phyloP scores from a whole-genome alignment of 164 flowering plant genomes.

The Sextonia rubra region DNA sequence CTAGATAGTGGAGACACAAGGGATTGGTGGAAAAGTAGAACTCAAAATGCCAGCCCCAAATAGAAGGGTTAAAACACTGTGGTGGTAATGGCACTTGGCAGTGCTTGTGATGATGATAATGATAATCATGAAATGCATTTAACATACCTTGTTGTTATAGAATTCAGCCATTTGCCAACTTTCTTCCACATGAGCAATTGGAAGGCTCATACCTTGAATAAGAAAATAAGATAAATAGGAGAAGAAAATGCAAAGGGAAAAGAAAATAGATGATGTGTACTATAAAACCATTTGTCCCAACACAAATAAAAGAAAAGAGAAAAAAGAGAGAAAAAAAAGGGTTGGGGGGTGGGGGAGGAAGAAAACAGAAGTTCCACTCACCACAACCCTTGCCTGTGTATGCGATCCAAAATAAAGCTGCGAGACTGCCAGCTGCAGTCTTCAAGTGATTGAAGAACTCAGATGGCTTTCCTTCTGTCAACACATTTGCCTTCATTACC shows the following conservation, averaged over 20 bases:
- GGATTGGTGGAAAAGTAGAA: no score
- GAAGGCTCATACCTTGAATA: constrained; percentile 86
- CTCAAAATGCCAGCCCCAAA: no score
- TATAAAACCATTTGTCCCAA: constrained; percentile 6
- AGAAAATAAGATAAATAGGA: background rate
- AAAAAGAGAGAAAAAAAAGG: no score
- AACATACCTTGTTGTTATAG: constrained; percentile 77
- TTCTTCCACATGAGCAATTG: constrained; percentile 96
- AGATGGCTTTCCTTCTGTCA: constrained; percentile 81
- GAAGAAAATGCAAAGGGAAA: constrained; percentile 1
- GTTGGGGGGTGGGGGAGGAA: no score
- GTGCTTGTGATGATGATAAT: background rate
- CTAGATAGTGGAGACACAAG: no score
- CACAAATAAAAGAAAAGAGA: background rate
- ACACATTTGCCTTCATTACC: constrained; percentile 60
- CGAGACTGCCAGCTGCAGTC: constrained; percentile 75
- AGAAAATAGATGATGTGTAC: constrained; percentile 2
- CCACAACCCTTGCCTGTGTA: constrained; percentile 94
- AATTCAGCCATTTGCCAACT: constrained; percentile 98
- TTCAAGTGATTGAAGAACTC: constrained; percentile 88
- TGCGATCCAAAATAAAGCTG: constrained; percentile 96
- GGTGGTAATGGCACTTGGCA: background rate
- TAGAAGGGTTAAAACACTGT: no score
- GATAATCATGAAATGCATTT: background rate
- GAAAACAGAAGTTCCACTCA: constrained; percentile 19